Base-by-base conservation (phyloP, 225 moss, liverwort and hornwort species). In the Straminergon stramineum region DNA sequence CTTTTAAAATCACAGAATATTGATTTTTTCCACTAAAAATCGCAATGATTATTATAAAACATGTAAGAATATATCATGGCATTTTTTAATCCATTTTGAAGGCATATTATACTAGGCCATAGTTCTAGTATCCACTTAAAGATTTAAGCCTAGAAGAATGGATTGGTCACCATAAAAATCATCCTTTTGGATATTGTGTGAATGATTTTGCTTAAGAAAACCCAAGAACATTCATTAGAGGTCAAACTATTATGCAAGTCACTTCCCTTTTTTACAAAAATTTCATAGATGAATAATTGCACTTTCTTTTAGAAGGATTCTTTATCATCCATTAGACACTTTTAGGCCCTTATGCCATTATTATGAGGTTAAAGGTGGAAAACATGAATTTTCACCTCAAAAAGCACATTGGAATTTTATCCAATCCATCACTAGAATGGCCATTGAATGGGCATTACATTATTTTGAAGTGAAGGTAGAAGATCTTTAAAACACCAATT, bases 311-410 rank as follows among this genome's bases (percentile, higher is more conserved):
- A 15, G 15, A 63, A 63, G 5, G 63, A 30, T 63, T 63, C 28
- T 15, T 12, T 30, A 1, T 30, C 26, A 63, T 15, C 63, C 7
- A 63, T 30, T 0, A 4, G 3, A 28, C 7, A 63, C 63, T 48
- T 48, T 48, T 48, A 48, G 48, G 48, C 48, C 48, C 45, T 45
- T 45, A 45, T 6, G 45, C 8, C n/a, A n/a, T n/a, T n/a, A 6
- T 45, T 48, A 9, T 9, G 10, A 48, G 48, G 48, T 48, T 37
- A 32, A 19, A 66, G 5, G 37, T 67, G 3, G 20, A 37, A 67
- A 67, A 16, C 3, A 73, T 9, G 24, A 73, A 73, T 10, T 43
- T 43, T 3, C 0, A 43, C 5, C 0, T 69, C 0, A 43, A 0
- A 26, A 43, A 43, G 43, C 5, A 43, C 27, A 8, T 2, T 73